A percentile compares a stretch with the other conserved stretches of the same genome.
Conservation (phyloP, 1,284 basidiomycete genomes). For the Pseudozyma thailandica region DNA sequence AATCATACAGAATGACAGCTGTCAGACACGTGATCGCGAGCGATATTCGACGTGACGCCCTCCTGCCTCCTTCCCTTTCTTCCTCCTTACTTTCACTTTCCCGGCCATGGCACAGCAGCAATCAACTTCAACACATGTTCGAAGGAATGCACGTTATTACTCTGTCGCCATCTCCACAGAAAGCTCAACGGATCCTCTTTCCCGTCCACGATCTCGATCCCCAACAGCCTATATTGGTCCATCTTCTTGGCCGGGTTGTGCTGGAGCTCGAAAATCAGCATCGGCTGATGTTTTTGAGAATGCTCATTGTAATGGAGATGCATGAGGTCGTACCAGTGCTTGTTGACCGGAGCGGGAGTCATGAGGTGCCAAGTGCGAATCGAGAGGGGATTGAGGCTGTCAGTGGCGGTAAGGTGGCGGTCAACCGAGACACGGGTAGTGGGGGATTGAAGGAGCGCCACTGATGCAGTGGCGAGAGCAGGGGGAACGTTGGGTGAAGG, state of each 20-base stretch:
- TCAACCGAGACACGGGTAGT: not conserved
- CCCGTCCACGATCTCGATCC: not conserved
- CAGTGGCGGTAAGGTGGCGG: not conserved
- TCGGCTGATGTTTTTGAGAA: constrained; percentile 1
- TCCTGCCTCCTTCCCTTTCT: no score
- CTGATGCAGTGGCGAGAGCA: not conserved
- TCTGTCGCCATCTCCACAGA: constrained; percentile 6
- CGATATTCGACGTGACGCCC: no score
- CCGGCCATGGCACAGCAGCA: not conserved
- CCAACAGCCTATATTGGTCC: not conserved
- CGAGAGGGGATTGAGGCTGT: not conserved
- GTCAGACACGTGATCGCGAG: no score
- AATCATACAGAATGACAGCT: no score
- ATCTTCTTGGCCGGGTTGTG: not conserved
- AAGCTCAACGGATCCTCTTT: constrained; percentile 4
- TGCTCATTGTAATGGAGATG: not conserved
- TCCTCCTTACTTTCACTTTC: no score
- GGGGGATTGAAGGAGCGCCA: not conserved
- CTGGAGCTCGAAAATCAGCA: constrained; percentile 5
- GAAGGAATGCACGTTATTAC: not conserved
- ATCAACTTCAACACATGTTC: not conserved
- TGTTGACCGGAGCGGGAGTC: constrained; percentile 11
- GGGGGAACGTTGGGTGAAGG: not conserved
- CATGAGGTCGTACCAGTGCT: not conserved
- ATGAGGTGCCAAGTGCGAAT: not conserved